phyloP scores from a whole-genome alignment of 2,329 filamentous ascomycete genomes.

The Penicillium sp. region DNA sequence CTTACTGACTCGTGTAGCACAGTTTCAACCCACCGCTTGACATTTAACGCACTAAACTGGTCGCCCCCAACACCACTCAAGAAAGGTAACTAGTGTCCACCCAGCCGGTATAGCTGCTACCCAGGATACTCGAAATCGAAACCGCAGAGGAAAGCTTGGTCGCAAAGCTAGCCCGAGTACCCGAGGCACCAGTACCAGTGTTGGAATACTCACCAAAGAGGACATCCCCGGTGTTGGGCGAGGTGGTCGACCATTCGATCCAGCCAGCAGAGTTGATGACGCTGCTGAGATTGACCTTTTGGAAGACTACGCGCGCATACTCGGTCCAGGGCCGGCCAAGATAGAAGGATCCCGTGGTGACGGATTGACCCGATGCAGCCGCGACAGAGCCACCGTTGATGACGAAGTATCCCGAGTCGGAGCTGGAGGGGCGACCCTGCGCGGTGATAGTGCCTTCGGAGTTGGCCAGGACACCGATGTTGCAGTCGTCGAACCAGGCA shows the following conservation, averaged over 20 bases:
- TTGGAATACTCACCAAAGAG: slow-evolving; percentile 63
- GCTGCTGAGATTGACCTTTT: slow-evolving; percentile 16
- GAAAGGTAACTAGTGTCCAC: slow-evolving; percentile 47
- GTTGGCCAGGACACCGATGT: slow-evolving; percentile 29
- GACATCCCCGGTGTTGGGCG: slow-evolving; percentile 55
- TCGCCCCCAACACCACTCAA: background rate
- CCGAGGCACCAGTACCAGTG: slow-evolving; percentile 57
- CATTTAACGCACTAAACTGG: background rate
- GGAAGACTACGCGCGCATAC: slow-evolving; percentile 23
- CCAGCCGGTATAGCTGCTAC: slow-evolving; percentile 46
- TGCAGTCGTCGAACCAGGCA: slow-evolving; percentile 43
- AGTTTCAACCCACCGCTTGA: background rate
- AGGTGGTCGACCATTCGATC: slow-evolving; percentile 53
- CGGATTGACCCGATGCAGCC: slow-evolving; percentile 26
- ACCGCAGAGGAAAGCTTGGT: slow-evolving; percentile 45
- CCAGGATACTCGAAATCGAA: slow-evolving; percentile 49
- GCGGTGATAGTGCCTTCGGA: slow-evolving; percentile 15
- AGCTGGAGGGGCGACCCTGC: slow-evolving; percentile 26
- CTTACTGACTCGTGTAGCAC: background rate
- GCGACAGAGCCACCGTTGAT: slow-evolving; percentile 63
- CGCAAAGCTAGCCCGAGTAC: slow-evolving; percentile 55
- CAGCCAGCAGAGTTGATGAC: slow-evolving; percentile 23
- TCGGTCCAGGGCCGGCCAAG: slow-evolving; percentile 21
- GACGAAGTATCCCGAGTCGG: slow-evolving; percentile 39
- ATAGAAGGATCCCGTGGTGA: slow-evolving; percentile 15